phyloP scores from a whole-genome alignment of 2,329 filamentous ascomycete genomes.

The Pestalotiopsis sp. region DNA sequence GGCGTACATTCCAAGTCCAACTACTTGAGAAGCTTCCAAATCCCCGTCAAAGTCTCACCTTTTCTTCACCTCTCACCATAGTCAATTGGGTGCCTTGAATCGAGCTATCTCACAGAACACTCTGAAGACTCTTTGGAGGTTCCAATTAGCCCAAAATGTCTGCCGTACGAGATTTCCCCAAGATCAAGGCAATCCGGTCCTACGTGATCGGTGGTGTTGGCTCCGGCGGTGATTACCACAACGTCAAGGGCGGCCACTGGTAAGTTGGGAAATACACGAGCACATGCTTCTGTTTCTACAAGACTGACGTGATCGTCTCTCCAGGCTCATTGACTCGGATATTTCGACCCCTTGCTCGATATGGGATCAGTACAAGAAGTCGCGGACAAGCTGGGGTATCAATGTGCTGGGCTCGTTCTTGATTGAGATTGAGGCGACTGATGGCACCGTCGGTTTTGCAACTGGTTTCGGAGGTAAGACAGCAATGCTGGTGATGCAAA shows the following conservation, averaged over 20 bases:
- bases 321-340: constrained; percentile 84
- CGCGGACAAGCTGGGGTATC: constrained; percentile 91
- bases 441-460: constrained; percentile 91
- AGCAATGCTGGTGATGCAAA: not conserved
- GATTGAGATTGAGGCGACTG: constrained; percentile 82
- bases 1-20: not conserved
- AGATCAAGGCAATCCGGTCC: constrained; percentile 73
- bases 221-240: constrained; percentile 79
- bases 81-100: not conserved
- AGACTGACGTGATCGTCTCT: not conserved
- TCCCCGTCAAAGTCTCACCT: not conserved
- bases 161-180: constrained; percentile 62
- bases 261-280: constrained; percentile 33
- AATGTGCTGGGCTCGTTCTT: constrained; percentile 93
- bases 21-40: not conserved
- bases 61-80: not conserved
- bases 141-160: constrained; percentile 35
- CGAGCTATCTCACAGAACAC: not conserved
- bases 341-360: constrained; percentile 91
- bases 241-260: constrained; percentile 76
- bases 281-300: not conserved
- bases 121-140: not conserved
- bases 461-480: constrained; percentile 80
- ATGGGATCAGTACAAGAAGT: constrained; percentile 85
- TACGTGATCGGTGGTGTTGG: constrained; percentile 68